Evolutionary conservation across 805 yeast genomes (phyloP).

Genomic region (Metschnikowia aberdeeniae): DNA sequence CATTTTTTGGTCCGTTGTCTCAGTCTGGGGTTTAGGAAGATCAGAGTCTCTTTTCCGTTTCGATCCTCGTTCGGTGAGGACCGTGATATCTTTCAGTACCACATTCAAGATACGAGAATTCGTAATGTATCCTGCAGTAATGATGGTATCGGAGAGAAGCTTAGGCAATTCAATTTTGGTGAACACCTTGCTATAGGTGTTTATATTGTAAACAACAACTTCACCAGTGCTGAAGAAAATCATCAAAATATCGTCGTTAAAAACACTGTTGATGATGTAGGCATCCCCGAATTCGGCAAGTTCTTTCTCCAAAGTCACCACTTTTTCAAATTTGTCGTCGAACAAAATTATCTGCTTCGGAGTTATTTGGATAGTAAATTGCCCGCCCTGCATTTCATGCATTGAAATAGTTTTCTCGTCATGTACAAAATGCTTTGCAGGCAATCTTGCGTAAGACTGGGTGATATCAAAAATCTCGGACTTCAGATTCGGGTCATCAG

Average conservation of each 20-base stretch:
- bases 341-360: conserved; percentile 60
- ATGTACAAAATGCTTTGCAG: conserved; percentile 58
- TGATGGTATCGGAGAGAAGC: conserved; percentile 45
- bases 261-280: conserved; percentile 60
- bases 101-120: conserved; percentile 47
- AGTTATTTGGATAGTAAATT: conserved; percentile 70
- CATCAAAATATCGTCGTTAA: conserved; percentile 60
- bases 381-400: conserved; percentile 53
- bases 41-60: conserved; percentile 27
- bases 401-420: conserved; percentile 63
- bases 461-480: conserved; percentile 66
- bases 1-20: conserved; percentile 23
- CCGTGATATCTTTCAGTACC: conserved; percentile 28
- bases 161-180: conserved; percentile 37
- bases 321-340: conserved; percentile 52
- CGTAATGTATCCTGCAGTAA: conserved; percentile 66
- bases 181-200: conserved; percentile 36
- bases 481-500: conserved; percentile 59
- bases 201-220: conserved; percentile 48
- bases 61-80: conserved; percentile 24
- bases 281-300: conserved; percentile 36
- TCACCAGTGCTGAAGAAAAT: conserved; percentile 68
- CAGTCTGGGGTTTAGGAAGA: conserved; percentile 1
- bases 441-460: conserved; percentile 57
- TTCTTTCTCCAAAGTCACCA: conserved; percentile 44